Evolutionary conservation across 441 rosid species (phyloP).

Genomic region (Euphorbia schlechtendalii): DNA sequence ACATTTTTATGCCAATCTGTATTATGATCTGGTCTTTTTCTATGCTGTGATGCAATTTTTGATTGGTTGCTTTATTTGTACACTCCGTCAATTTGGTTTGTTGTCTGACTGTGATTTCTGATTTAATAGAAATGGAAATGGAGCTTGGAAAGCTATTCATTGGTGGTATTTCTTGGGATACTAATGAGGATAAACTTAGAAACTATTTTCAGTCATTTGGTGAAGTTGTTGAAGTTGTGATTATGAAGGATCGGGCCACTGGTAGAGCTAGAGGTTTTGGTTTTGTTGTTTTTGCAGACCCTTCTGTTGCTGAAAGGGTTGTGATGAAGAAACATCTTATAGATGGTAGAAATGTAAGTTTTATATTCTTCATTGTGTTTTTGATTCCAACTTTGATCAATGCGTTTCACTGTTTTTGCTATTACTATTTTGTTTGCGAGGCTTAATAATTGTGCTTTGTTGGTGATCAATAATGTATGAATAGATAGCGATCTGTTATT

Average conservation of each 20-base stretch:
- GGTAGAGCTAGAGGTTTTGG: conserved; percentile 99
- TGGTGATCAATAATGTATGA: conserved; percentile 9
- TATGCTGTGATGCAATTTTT: background rate
- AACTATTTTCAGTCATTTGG: conserved; percentile 82
- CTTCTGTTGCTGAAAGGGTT: conserved; percentile 82
- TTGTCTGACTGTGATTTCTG: conserved; percentile 9
- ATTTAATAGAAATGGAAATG: conserved; percentile 50
- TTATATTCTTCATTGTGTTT: background rate
- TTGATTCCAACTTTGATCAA: background rate
- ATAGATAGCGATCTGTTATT: background rate
- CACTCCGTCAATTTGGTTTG: background rate
- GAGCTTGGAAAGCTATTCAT: conserved; percentile 90
- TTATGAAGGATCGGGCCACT: conserved; percentile 94
- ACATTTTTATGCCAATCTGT: conserved; percentile 1
- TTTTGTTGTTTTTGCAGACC: conserved; percentile 86
- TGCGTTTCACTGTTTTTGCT: conserved; percentile 13
- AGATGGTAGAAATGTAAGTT: conserved; percentile 85
- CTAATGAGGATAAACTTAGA: conserved; percentile 84
- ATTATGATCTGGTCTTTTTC: background rate
- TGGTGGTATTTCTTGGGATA: conserved; percentile 99
- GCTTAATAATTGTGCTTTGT: background rate
- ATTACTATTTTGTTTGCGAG: background rate
- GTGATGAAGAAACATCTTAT: conserved; percentile 73
- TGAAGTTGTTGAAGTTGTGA: conserved; percentile 90
- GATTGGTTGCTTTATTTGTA: background rate